Evolutionary conservation across 1,284 basidiomycete species (phyloP).

Genomic region (Sanghuangporus baumii): DNA sequence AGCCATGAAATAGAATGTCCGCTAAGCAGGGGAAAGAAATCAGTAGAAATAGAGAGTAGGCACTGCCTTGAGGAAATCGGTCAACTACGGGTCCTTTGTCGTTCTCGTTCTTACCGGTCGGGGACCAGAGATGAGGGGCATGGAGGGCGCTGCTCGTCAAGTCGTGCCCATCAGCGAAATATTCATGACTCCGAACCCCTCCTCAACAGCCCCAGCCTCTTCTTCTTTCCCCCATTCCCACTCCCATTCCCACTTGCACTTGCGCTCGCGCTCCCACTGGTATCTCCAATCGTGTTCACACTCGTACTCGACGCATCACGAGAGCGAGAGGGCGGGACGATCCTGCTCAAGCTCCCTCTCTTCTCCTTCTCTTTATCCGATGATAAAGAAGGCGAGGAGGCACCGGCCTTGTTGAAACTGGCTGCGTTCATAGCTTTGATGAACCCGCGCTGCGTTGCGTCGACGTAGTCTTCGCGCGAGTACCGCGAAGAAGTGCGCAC

Average conservation of each 20-base stretch:
- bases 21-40: no score
- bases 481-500: constrained; percentile 56
- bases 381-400: background rate
- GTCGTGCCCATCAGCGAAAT: background rate
- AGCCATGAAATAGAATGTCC: no score
- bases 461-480: constrained; percentile 52
- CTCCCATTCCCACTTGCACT: background rate
- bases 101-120: no score
- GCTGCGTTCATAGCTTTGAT: constrained; percentile 17
- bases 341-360: background rate
- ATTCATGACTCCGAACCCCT: background rate
- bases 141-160: no score
- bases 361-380: constrained; percentile 4
- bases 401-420: no score
- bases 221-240: constrained; percentile 6
- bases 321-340: background rate
- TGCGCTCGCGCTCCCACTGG: background rate
- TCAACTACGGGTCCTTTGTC: no score
- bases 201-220: background rate
- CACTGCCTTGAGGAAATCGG: no score
- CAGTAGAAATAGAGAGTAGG: no score
- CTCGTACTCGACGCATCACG: constrained; percentile 11
- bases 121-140: no score
- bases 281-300: background rate
- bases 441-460: constrained; percentile 54